Conservation (phyloP, 495 filamentous ascomycete genomes). For the Hamigera avellanea region DNA sequence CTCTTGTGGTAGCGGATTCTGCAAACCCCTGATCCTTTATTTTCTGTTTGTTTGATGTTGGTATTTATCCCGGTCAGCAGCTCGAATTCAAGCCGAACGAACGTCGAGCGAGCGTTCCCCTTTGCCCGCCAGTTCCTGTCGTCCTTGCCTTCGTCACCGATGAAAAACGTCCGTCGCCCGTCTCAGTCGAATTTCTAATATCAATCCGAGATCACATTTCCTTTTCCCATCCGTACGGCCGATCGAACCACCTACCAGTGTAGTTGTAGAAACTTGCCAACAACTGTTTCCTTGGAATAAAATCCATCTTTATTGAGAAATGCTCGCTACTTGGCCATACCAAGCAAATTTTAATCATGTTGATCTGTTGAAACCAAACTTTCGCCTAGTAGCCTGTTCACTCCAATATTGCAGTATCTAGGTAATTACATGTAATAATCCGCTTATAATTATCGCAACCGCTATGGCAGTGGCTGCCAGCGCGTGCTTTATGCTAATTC, state of each 20-base stretch:
- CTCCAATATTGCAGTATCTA: too few relatives aligned
- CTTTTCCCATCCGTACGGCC: constrained; percentile 18
- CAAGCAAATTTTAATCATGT: too few relatives aligned
- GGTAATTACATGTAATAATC: too few relatives aligned
- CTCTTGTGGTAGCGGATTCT: background rate
- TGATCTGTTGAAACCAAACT: too few relatives aligned
- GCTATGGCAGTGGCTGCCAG: too few relatives aligned
- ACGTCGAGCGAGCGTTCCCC: constrained; percentile 27
- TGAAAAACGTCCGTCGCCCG: constrained; percentile 23
- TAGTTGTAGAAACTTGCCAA: constrained; percentile 4
- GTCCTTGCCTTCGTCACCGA: constrained; percentile 25
- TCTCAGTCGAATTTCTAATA: constrained; percentile 26
- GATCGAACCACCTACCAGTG: constrained; percentile 5
- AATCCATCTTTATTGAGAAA: too few relatives aligned
- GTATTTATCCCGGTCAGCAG: constrained; percentile 32
- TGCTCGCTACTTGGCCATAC: too few relatives aligned
- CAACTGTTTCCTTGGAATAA: too few relatives aligned
- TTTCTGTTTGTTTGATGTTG: constrained; percentile 10
- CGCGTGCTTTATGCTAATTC: too few relatives aligned
- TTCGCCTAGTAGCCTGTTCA: too few relatives aligned
- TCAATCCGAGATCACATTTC: constrained; percentile 19
- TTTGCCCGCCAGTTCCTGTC: constrained; percentile 19
- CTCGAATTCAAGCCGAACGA: constrained; percentile 30
- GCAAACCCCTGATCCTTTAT: background rate
- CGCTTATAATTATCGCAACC: too few relatives aligned